Conservation (phyloP, 2,329 filamentous ascomycete genomes). For the Polytolypa hystricis region DNA sequence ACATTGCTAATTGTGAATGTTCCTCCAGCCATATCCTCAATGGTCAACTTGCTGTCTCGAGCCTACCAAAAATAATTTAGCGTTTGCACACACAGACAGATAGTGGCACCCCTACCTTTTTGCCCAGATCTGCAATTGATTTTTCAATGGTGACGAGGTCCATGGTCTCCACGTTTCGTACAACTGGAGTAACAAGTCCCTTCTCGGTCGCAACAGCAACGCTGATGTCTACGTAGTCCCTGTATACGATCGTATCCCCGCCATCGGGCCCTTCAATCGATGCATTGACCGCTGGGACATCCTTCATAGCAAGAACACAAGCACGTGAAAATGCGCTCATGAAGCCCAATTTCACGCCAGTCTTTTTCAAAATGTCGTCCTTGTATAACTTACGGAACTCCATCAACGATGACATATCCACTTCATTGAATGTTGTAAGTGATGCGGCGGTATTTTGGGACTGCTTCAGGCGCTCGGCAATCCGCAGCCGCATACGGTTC, state of each 20-base stretch:
- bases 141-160: conserved; percentile 84
- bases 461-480: conserved; percentile 95
- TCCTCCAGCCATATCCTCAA: conserved; percentile 97
- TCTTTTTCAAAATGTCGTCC: conserved; percentile 91
- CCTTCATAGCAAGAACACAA: conserved; percentile 81
- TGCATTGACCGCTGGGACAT: conserved; percentile 88
- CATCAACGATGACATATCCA: conserved; percentile 97
- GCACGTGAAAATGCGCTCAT: conserved; percentile 97
- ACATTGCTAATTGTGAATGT: conserved; percentile 96
- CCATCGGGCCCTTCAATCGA: conserved; percentile 93
- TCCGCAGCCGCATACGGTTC: conserved; percentile 98
- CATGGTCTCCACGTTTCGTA: conserved; percentile 82
- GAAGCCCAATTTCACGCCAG: conserved; percentile 95
- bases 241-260: conserved; percentile 95
- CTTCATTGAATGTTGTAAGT: conserved; percentile 96
- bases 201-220: conserved; percentile 96
- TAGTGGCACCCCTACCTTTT: conserved; percentile 56
- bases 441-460: conserved; percentile 97
- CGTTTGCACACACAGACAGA: neutral
- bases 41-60: conserved; percentile 89
- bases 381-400: conserved; percentile 97
- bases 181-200: conserved; percentile 90
- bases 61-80: conserved; percentile 44
- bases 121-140: conserved; percentile 83
- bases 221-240: conserved; percentile 95